A percentile compares a stretch with the other conserved stretches of the same genome.
Conservation (phyloP, 768 basidiomycete species). For the Mycena belliarum region DNA sequence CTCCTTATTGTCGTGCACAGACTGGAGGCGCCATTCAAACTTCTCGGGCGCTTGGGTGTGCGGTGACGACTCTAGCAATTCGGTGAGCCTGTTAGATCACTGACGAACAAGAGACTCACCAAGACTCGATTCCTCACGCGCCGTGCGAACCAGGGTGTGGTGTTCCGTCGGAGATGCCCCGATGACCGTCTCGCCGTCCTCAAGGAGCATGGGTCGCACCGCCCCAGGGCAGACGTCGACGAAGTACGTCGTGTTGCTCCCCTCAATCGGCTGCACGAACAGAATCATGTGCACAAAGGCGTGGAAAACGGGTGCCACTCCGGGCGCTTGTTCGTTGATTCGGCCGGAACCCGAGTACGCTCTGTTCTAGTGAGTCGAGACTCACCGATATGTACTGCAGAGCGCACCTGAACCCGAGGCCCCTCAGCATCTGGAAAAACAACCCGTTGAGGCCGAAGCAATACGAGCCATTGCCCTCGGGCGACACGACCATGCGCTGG, state of each 20-base stretch:
- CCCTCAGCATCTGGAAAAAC: conserved; percentile 18
- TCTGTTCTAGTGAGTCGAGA: neutral
- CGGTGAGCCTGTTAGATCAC: neutral
- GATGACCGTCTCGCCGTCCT: conserved; percentile 15
- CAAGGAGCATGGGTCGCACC: conserved; percentile 22
- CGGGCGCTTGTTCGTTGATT: conserved; percentile 19
- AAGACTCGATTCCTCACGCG: conserved; percentile 21
- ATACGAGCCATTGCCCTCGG: conserved; percentile 8
- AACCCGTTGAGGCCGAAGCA: conserved; percentile 19
- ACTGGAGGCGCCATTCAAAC: conserved; percentile 25
- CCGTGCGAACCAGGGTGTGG: conserved; percentile 14
- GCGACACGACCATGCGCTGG: conserved; percentile 3
- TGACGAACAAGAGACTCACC: neutral
- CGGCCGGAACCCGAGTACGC: conserved; percentile 21
- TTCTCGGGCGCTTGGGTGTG: conserved; percentile 1
- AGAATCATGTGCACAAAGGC: conserved; percentile 25
- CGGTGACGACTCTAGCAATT: neutral
- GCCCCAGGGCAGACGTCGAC: conserved; percentile 21
- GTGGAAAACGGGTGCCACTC: conserved; percentile 9
- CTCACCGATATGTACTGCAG: too few species aligned
- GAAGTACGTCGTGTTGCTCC: conserved; percentile 23
- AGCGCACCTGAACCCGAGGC: conserved; percentile 12
- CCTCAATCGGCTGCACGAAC: conserved; percentile 23
- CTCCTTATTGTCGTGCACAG: conserved; percentile 1
- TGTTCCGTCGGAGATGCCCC: conserved; percentile 22